These are phyloP conservation scores for Talaromyces sp. DNA, from an alignment of 2,329 filamentous ascomycete genomes.

Conservation along the genomic window DNA sequence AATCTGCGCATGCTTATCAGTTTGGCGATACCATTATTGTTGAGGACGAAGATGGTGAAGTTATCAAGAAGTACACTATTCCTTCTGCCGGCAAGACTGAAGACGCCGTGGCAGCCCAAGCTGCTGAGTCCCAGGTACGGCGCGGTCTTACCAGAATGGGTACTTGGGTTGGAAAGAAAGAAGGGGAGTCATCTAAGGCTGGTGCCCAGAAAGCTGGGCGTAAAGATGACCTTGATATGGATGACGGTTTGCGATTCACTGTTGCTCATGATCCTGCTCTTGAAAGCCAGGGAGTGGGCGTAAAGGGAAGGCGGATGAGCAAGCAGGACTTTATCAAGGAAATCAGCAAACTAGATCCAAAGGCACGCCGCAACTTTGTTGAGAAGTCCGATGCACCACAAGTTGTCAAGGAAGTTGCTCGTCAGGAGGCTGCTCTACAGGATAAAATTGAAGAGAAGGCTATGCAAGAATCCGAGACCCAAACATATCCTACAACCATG, in stretches of 20 bases:
- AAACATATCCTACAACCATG: not conserved
- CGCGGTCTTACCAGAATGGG: conserved; percentile 58
- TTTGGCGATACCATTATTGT: conserved; percentile 70
- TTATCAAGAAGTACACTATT: conserved; percentile 67
- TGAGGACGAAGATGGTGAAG: conserved; percentile 66
- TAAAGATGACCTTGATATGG: conserved; percentile 21
- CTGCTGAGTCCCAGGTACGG: conserved; percentile 43
- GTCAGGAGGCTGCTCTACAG: conserved; percentile 25
- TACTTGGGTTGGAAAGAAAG: conserved; percentile 51
- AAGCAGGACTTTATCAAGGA: conserved; percentile 64
- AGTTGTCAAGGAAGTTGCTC: conserved; percentile 38
- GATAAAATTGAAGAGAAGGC: conserved; percentile 25
- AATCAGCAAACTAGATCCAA: conserved; percentile 59
- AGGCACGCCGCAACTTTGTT: conserved; percentile 49
- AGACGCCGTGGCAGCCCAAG: conserved; percentile 23
- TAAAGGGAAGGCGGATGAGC: conserved; percentile 59
- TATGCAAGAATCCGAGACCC: conserved; percentile 20
- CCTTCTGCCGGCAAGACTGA: conserved; percentile 43
- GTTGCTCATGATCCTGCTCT: conserved; percentile 48
- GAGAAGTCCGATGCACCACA: conserved; percentile 43
- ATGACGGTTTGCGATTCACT: conserved; percentile 60
- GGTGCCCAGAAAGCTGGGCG: conserved; percentile 27
- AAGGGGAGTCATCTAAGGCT: conserved; percentile 32
- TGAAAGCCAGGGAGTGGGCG: conserved; percentile 32
- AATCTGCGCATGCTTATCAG: conserved; percentile 64